A percentile compares a stretch with the other conserved stretches of the same genome.
These are phyloP conservation scores for Xylaria grammica DNA, from an alignment of 495 filamentous ascomycete species.

Conservation along the genomic window DNA sequence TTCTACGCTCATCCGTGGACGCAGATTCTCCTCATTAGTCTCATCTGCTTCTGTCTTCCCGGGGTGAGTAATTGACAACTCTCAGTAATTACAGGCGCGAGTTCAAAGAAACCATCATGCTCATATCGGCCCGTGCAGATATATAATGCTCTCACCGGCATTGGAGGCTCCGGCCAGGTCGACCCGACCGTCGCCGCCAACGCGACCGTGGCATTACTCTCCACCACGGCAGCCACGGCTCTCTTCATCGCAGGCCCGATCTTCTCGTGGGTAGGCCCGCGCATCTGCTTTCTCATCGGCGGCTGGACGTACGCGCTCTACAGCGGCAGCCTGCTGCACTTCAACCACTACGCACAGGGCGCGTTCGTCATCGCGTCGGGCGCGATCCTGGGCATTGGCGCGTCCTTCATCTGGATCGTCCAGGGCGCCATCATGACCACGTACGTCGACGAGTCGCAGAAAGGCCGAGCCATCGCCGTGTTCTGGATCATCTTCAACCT, in stretches of 20 bases:
- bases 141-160: conserved; percentile 24
- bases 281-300: conserved; percentile 46
- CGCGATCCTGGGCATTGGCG: conserved; percentile 53
- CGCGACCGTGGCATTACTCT: conserved; percentile 47
- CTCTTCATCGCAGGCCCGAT: conserved; percentile 51
- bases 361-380: conserved; percentile 36
- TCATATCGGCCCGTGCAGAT: neutral
- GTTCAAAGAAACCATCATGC: neutral
- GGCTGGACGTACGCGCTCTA: conserved; percentile 54
- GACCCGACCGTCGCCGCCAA: conserved; percentile 47
- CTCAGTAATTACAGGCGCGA: neutral
- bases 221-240: conserved; percentile 47
- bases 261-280: conserved; percentile 48
- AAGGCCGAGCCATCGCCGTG: conserved; percentile 56
- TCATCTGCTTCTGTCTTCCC: conserved; percentile 11
- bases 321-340: conserved; percentile 48
- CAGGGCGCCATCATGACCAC: conserved; percentile 62
- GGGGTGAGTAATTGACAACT: conserved; percentile 16
- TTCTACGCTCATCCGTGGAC: conserved; percentile 46
- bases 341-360: conserved; percentile 33
- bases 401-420: conserved; percentile 56
- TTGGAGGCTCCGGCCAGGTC: conserved; percentile 29
- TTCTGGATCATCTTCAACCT: conserved; percentile 63
- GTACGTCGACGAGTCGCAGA: conserved; percentile 52
- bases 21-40: conserved; percentile 25